Evolutionary conservation across 768 basidiomycete species (phyloP), one percentile per base, ranked within the genome.

Genomic region (Pulveroboletus frians): DNA sequence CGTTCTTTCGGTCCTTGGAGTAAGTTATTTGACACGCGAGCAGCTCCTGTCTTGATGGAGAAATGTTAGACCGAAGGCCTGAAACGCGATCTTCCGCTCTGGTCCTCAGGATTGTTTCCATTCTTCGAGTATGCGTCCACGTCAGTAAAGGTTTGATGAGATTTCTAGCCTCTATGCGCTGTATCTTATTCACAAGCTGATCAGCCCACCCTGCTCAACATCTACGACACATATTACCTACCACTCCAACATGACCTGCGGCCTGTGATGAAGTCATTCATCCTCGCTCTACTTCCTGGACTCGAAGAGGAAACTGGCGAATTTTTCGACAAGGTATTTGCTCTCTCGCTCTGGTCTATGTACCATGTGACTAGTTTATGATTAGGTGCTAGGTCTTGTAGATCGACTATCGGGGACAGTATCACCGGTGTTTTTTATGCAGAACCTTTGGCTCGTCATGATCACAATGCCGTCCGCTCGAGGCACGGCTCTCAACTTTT

Each of bases 101-200:
- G 96, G 96, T 92, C 92, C 0, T 85, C 92, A 4, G 96, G 96
- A 7, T 69, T 99, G 5, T 97, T 99, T 66, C 96, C 96, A 0
- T 98, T 98, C 80, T 97, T 98, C 60, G 92, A 97, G 70, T 98
- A 92, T 67, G 92, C 96, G 9, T 87, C 95, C n/a, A 98, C 94
- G n/a, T 93, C 93, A 17, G 93, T 97, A 50, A 92, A 92, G 78
- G 92, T 88, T 23, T 41, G 66, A 45, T n/a, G 3, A 39, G 13
- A 21, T 54, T 43, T 70, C 50, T 26, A 8, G 31, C 1, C 1
- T 43, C 29, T 20, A 10, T 38, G 3, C 26, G 4, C 27, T 39
- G 32, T 2, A 42, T 49, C 32, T 41, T 37, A 39, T 27, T 46
- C 13, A 43, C 43, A 34, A 26, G 30, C 26, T 31, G 14, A 20